Evolutionary conservation across 2,329 filamentous ascomycete species (phyloP).

Genomic region (Hypoxylon rubiginosum): DNA sequence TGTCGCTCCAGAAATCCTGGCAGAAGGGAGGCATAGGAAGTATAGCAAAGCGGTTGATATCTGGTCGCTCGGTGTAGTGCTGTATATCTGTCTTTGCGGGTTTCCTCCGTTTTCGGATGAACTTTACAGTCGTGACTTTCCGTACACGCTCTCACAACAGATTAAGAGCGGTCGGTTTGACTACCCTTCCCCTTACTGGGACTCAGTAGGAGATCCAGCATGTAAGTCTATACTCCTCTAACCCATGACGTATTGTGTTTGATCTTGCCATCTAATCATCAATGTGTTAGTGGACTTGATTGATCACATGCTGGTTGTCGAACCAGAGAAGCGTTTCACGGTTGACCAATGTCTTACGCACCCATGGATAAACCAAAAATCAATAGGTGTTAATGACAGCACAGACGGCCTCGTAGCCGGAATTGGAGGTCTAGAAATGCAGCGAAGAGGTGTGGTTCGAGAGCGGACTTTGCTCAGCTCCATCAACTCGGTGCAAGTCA

Average conservation of each 20-base stretch:
- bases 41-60: slow-evolving; percentile 97
- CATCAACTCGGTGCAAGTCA: slow-evolving; percentile 78
- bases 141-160: slow-evolving; percentile 88
- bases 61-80: slow-evolving; percentile 96
- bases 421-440: slow-evolving; percentile 84
- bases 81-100: slow-evolving; percentile 97
- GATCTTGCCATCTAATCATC: slow-evolving; percentile 35
- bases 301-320: slow-evolving; percentile 92
- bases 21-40: slow-evolving; percentile 82
- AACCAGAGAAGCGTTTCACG: slow-evolving; percentile 85
- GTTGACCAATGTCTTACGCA: slow-evolving; percentile 93
- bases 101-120: slow-evolving; percentile 98
- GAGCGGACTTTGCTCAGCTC: slow-evolving; percentile 88
- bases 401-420: slow-evolving; percentile 94
- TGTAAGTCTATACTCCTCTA: slow-evolving; percentile 58
- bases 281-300: slow-evolving; percentile 81
- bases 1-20: slow-evolving; percentile 94
- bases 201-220: slow-evolving; percentile 86
- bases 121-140: slow-evolving; percentile 83
- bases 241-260: neutral
- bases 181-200: slow-evolving; percentile 97
- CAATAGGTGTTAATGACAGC: slow-evolving; percentile 79
- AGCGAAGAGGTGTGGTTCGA: slow-evolving; percentile 81
- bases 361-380: slow-evolving; percentile 82
- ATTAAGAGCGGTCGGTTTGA: slow-evolving; percentile 91